These are phyloP conservation scores for Colletotrichum eleusines DNA, from an alignment of 2,329 filamentous ascomycete genomes.

Conservation along the genomic window DNA sequence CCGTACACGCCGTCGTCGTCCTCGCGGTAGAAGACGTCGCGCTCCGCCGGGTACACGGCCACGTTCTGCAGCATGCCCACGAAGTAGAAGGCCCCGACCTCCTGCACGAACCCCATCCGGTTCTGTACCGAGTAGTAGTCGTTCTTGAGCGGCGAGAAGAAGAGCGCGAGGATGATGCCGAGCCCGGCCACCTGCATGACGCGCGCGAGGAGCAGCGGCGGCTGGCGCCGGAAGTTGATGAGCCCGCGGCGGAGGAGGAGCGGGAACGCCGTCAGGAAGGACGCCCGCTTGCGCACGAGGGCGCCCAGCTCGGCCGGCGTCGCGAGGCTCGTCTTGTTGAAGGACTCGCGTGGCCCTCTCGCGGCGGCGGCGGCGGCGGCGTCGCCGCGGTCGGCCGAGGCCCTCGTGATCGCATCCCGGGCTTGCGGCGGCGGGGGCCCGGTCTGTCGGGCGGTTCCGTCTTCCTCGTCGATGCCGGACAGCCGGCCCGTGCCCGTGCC, in stretches of 20 bases:
- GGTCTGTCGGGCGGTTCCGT: background rate
- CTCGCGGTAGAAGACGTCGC: constrained; percentile 83
- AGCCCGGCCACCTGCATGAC: constrained; percentile 76
- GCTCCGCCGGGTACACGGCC: constrained; percentile 77
- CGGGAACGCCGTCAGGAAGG: constrained; percentile 73
- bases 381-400: constrained; percentile 14
- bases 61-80: constrained; percentile 86
- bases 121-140: constrained; percentile 80
- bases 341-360: constrained; percentile 53
- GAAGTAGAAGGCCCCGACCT: constrained; percentile 79
- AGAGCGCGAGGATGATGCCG: constrained; percentile 72
- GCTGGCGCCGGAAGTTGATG: constrained; percentile 77
- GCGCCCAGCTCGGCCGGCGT: constrained; percentile 80
- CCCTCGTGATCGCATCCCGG: background rate
- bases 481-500: constrained; percentile 44
- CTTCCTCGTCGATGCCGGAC: constrained; percentile 49
- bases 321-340: constrained; percentile 62
- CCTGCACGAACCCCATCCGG: constrained; percentile 78
- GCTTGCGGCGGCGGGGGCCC: background rate
- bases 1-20: constrained; percentile 80
- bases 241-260: constrained; percentile 75
- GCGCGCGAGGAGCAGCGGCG: constrained; percentile 72
- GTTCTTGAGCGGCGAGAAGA: constrained; percentile 78
- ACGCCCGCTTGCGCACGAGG: constrained; percentile 72
- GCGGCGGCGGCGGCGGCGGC: too few relatives aligned